Evolutionary conservation across 73 alveolate species (phyloP), one percentile per base, ranked within the genome.

Genomic region (Durusdinium trenchii): DNA sequence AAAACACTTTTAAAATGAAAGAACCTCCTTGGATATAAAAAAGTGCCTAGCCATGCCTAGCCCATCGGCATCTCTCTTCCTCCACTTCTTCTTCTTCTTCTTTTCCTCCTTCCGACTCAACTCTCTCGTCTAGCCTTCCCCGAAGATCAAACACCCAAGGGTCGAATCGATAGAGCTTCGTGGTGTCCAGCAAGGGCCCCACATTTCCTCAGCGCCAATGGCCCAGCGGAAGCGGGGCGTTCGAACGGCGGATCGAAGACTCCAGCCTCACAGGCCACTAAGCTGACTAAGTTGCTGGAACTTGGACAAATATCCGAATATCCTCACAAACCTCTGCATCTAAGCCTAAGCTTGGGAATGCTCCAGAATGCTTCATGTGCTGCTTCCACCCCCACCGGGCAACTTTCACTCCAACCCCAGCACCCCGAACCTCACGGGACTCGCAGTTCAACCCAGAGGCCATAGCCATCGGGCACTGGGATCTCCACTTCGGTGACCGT

Each of bases 141-240:
- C n/a, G n/a, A n/a, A n/a, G n/a, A n/a, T n/a, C n/a, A n/a, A n/a
- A n/a, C n/a, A 81, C 43, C 90, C 47, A 40, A 38, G 62, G 64
- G 50, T 26, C 96, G 51, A 89, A 89, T 14, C 96, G 96, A 69
- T 89, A 62, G 20, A 60, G 35, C 85, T 45, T 62, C 12, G 86
- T 89, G 7, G 96, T 36, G 42, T 89, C 85, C 51, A 57, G 64
- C 35, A 69, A 83, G 28, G 95, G 81, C 5, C 78, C 95, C 23
- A 69, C 35, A 35, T 57, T 69, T 51, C 95, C 95, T 69, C 16
- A 45, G 46, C 32, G 82, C 38, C 36, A 23, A n/a, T n/a, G n/a
- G n/a, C n/a, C n/a, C n/a, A n/a, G n/a, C n/a, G n/a, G n/a, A n/a
- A n/a, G n/a, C n/a, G n/a, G n/a, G n/a, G n/a, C n/a, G n/a, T n/a